Base-by-base conservation (phyloP, 2,329 filamentous ascomycete species). In the Tympanopsis confertula region DNA sequence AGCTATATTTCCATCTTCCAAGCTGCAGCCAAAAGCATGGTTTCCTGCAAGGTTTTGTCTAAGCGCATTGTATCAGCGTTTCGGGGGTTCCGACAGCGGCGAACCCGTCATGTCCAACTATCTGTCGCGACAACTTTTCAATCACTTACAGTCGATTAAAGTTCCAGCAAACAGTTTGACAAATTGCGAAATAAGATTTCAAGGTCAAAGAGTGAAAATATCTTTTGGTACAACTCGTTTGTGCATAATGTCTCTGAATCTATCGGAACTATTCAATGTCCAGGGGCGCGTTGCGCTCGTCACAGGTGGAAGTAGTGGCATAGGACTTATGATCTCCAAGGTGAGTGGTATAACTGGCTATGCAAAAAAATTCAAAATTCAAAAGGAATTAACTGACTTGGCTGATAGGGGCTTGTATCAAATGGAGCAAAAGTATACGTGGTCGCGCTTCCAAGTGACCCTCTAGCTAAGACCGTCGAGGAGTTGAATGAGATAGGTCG, bases 361-460 rank as follows among this genome's bases (percentile, higher is more conserved):
- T n/a, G n/a, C n/a, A n/a, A n/a, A n/a, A n/a, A 37, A 17, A 14
- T 20, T 15, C 5, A 14, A 12, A 15, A 4, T 32, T 17, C 30
- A 20, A 14, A 3, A 13, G 3, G 19, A 3, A 4, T 15, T 32
- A 5, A 22, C 22, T 13, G 14, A 29, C 19, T n/a, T n/a, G n/a
- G n/a, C n/a, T 35, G 5, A 19, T 14, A 65, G 63, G 62, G 59
- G 1, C 53, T 63, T 5, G 62, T 67, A 3, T 37, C 46, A 7
- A 65, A 65, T 37, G 65, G 65, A 1, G 68, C 66, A 13, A 66
- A 59, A 38, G 62, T 66, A 1, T 67, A 66, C 42, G 42, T 66
- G 5, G 54, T 59, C 30, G 58, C 58, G 5, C 46, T 68, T 19
- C 51, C 57, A n/a, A 54, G 44, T 13, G 62, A 67, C 35, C 55